Percentiles rank a stretch among this genome's conserved stretches.
phyloP scores from a whole-genome alignment of 345 rosid species.

The Mercurialis annua region DNA sequence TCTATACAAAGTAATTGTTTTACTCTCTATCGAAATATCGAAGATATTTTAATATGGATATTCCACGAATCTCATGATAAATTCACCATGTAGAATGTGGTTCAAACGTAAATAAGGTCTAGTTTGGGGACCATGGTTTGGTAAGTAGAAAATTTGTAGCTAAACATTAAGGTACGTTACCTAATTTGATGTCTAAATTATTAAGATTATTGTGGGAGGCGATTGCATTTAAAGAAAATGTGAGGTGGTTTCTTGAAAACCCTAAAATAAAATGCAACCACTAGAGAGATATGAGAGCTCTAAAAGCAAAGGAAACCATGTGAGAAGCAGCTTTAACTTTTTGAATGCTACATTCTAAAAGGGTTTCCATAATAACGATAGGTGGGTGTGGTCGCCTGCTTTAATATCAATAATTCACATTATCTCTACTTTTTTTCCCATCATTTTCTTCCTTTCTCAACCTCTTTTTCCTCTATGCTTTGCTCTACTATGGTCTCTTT shows the following conservation, averaged over 20 bases:
- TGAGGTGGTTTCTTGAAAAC: conserved; percentile 22
- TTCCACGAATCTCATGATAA: too few species aligned
- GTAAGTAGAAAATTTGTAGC: not conserved
- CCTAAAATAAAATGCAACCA: conserved; percentile 4
- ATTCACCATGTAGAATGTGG: too few species aligned
- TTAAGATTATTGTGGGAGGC: not conserved
- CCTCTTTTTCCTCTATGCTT: not conserved
- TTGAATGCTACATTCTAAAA: conserved; percentile 24
- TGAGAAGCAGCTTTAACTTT: conserved; percentile 43
- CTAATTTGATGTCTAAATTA: not conserved
- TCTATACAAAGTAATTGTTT: too few species aligned
- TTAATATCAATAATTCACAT: conserved; percentile 35
- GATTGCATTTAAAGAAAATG: conserved; percentile 11
- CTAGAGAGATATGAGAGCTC: conserved; percentile 22
- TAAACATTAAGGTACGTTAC: not conserved
- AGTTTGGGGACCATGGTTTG: not conserved
- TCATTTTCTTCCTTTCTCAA: conserved; percentile 26
- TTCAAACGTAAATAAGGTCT: too few species aligned
- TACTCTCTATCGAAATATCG: too few species aligned
- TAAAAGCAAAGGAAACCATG: conserved; percentile 39
- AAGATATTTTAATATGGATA: too few species aligned
- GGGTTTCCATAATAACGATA: too few species aligned
- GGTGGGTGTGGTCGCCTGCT: conserved; percentile 27
- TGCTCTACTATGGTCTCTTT: conserved; percentile 24
- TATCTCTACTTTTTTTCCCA: conserved; percentile 29